Evolutionary conservation across 805 yeast species (phyloP).

Genomic region (Diddensiella transvaalensis): DNA sequence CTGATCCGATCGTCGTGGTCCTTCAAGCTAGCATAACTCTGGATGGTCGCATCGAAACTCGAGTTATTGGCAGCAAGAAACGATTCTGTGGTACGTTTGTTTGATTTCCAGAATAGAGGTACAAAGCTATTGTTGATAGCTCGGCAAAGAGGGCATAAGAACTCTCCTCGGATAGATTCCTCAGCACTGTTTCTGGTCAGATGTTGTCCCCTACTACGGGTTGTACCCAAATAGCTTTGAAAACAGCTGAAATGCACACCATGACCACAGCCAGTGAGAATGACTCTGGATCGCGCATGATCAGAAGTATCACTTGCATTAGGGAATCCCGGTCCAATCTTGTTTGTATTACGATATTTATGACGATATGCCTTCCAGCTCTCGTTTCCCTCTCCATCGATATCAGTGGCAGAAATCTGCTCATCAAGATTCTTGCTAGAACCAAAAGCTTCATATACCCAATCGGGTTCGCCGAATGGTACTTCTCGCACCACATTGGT

Average conservation of each 20-base stretch:
- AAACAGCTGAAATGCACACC: slow-evolving; percentile 86
- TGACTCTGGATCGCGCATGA: no score
- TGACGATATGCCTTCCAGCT: slow-evolving; percentile 41
- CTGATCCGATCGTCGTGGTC: neutral
- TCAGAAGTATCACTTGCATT: slow-evolving; percentile 17
- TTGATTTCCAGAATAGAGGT: slow-evolving; percentile 63
- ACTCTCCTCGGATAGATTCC: slow-evolving; percentile 63
- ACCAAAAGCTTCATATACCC: slow-evolving; percentile 63
- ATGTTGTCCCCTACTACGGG: slow-evolving; percentile 57
- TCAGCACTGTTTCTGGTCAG: slow-evolving; percentile 82
- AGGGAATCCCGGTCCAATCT: slow-evolving; percentile 73
- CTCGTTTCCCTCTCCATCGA: slow-evolving; percentile 25
- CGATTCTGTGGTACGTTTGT: slow-evolving; percentile 31
- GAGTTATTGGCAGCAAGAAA: neutral
- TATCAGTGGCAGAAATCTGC: slow-evolving; percentile 12
- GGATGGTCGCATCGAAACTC: neutral
- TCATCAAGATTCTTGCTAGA: slow-evolving; percentile 42
- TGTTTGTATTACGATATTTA: slow-evolving; percentile 37
- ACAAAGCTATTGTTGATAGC: slow-evolving; percentile 79
- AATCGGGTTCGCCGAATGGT: slow-evolving; percentile 60
- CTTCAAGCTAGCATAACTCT: neutral
- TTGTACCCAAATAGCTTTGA: slow-evolving; percentile 54
- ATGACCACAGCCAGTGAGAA: slow-evolving; percentile 84
- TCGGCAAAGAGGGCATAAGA: slow-evolving; percentile 87
- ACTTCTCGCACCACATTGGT: slow-evolving; percentile 59